Conservation (phyloP, 2,329 filamentous ascomycete genomes). For the Ophiostoma angusticollis region DNA sequence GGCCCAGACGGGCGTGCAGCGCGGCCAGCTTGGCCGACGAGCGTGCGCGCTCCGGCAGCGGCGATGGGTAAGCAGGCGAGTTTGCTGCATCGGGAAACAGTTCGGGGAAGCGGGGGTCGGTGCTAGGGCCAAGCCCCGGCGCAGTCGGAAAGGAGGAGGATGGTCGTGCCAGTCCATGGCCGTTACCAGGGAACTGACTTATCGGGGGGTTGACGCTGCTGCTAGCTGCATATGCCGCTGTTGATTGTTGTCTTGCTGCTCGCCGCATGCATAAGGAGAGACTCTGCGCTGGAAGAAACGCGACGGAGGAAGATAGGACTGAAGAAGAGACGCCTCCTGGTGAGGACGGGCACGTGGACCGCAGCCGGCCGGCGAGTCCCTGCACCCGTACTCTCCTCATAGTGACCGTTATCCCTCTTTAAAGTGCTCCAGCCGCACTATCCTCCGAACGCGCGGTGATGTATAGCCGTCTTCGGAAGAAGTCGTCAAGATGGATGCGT, state of each 20-base stretch:
- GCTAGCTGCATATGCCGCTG: background rate
- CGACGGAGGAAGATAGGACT: conserved; percentile 16
- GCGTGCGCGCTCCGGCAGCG: conserved; percentile 51
- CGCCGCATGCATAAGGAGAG: background rate
- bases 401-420: too few relatives aligned
- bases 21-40: conserved; percentile 82
- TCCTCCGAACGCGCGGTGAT: background rate
- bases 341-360: conserved; percentile 3
- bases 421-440: too few relatives aligned
- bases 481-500: background rate
- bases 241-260: conserved; percentile 3
- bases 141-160: background rate
- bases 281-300: conserved; percentile 1
- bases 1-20: conserved; percentile 75
- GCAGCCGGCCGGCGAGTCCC: conserved; percentile 36
- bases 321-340: conserved; percentile 3
- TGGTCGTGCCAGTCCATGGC: background rate
- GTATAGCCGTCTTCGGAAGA: background rate
- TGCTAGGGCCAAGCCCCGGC: conserved; percentile 3
- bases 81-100: conserved; percentile 20
- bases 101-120: conserved; percentile 12
- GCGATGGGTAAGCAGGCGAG: conserved; percentile 46
- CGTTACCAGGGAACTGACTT: too few relatives aligned
- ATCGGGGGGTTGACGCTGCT: too few relatives aligned
- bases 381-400: conserved; percentile 52